A percentile compares a stretch with the other conserved stretches of the same genome.
Conservation (phyloP, 768 basidiomycete species). For the Phallus indusiatus region DNA sequence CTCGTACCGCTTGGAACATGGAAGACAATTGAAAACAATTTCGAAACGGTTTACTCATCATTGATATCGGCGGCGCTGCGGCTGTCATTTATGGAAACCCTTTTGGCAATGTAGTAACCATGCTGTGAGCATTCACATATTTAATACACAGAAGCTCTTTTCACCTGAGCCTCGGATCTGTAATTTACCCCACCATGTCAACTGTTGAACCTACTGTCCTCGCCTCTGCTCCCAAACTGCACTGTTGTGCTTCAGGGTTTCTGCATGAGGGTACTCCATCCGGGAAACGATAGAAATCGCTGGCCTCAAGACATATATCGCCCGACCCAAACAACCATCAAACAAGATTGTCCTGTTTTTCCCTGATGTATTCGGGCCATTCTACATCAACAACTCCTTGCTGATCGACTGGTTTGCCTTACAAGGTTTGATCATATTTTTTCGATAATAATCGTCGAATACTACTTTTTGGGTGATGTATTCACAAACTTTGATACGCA, state of each 20-base stretch:
- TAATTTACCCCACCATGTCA: neutral
- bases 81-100: too few species aligned
- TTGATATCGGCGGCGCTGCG: too few species aligned
- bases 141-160: too few species aligned
- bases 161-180: too few species aligned
- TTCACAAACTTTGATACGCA: conserved; percentile 14
- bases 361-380: conserved; percentile 50
- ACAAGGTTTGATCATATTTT: conserved; percentile 29
- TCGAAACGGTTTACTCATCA: too few species aligned
- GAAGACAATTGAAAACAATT: too few species aligned
- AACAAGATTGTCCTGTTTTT: conserved; percentile 48
- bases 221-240: conserved; percentile 38
- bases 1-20: too few species aligned
- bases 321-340: conserved; percentile 29
- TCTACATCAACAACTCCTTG: conserved; percentile 48
- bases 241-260: conserved; percentile 37
- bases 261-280: conserved; percentile 41
- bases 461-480: neutral
- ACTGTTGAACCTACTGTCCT: conserved; percentile 14
- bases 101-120: too few species aligned
- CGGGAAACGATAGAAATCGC: conserved; percentile 33
- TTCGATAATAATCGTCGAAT: neutral
- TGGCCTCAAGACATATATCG: conserved; percentile 44
- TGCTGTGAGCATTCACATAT: too few species aligned
- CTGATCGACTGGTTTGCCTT: conserved; percentile 58